Evolutionary conservation across 2,329 filamentous ascomycete species (phyloP).

Genomic region (Rutstroemia sp.): DNA sequence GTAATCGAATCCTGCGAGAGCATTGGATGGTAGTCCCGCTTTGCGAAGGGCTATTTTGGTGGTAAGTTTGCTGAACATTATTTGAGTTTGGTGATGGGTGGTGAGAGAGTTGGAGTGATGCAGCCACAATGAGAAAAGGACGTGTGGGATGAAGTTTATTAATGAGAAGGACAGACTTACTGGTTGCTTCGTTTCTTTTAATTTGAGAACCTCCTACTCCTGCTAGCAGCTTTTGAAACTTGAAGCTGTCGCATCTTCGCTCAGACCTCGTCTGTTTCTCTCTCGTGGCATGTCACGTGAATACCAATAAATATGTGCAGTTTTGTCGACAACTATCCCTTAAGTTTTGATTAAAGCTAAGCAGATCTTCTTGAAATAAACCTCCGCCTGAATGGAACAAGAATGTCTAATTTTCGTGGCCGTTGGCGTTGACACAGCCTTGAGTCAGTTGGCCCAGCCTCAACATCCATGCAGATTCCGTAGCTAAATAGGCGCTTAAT

Average conservation of each 20-base stretch:
- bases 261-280: background rate
- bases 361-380: no score
- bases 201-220: background rate
- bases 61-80: constrained; percentile 27
- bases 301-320: background rate
- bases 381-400: no score
- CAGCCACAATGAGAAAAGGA: background rate
- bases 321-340: background rate
- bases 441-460: no score
- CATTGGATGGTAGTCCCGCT: constrained; percentile 24
- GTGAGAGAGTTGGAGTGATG: background rate
- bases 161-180: background rate
- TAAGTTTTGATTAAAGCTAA: no score
- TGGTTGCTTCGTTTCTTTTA: background rate
- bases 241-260: constrained; percentile 2
- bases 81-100: background rate
- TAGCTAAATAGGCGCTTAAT: no score
- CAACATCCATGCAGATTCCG: no score
- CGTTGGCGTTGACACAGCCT: no score
- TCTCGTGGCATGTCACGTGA: background rate
- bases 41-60: constrained; percentile 28
- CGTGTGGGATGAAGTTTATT: background rate
- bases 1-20: constrained; percentile 15
- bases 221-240: background rate
- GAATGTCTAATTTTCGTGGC: no score